These are phyloP conservation scores for Phytopythium aichiense DNA, from an alignment of 352 stramenopile genomes.

Conservation along the genomic window DNA sequence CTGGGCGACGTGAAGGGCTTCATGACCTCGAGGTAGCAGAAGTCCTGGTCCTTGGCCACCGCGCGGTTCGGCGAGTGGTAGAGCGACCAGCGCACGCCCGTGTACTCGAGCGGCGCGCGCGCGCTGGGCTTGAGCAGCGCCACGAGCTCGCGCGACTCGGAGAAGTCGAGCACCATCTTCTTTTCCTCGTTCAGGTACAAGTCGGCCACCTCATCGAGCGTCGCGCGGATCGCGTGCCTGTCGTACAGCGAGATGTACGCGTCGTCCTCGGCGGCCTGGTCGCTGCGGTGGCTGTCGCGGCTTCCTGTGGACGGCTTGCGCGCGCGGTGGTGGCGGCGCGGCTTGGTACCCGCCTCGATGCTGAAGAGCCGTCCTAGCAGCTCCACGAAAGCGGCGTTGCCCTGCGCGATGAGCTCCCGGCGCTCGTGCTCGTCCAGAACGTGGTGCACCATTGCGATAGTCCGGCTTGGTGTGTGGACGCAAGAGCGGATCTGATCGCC, in stretches of 20 bases:
- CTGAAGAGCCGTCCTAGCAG: constrained; percentile 33
- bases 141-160: constrained; percentile 49
- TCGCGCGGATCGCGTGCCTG: constrained; percentile 47
- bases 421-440: constrained; percentile 36
- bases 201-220: constrained; percentile 63
- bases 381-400: constrained; percentile 39
- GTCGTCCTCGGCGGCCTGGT: background rate
- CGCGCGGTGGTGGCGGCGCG: background rate
- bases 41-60: constrained; percentile 61
- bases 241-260: constrained; percentile 52
- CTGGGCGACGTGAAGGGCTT: constrained; percentile 48
- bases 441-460: constrained; percentile 14
- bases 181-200: constrained; percentile 59
- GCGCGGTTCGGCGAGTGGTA: constrained; percentile 52
- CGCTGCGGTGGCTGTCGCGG: background rate
- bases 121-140: constrained; percentile 37
- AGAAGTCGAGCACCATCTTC: constrained; percentile 75
- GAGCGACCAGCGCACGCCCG: constrained; percentile 64
- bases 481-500: background rate
- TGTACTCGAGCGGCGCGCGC: constrained; percentile 42
- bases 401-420: constrained; percentile 34
- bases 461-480: background rate
- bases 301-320: background rate
- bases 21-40: constrained; percentile 75
- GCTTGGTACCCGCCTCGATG: constrained; percentile 9